These are phyloP conservation scores for Carex sylvatica DNA, from an alignment of 202 grass and related monocot species.

Conservation along the genomic window DNA sequence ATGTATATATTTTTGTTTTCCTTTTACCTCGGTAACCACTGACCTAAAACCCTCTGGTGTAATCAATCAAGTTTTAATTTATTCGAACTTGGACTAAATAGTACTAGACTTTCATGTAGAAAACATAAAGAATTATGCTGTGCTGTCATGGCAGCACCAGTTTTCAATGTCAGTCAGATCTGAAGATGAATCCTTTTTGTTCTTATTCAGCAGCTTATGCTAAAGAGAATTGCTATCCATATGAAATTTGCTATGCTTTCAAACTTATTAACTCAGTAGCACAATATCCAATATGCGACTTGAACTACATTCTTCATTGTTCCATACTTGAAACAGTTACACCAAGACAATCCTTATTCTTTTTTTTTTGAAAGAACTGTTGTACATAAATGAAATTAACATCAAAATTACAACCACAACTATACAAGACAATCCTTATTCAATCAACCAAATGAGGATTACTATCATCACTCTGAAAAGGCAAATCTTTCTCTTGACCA, in stretches of 20 bases:
- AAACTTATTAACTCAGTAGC: background rate
- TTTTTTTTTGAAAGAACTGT: no score
- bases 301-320: background rate
- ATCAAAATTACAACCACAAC: no score
- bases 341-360: background rate
- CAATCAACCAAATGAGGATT: constrained; percentile 27
- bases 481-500: constrained; percentile 43
- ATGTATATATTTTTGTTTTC: constrained; percentile 8
- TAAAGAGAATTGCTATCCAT: background rate
- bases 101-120: background rate
- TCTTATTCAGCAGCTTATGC: background rate
- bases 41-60: background rate
- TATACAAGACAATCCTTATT: background rate
- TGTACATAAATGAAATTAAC: no score
- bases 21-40: constrained; percentile 10
- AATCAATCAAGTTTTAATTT: constrained; percentile 10
- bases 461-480: constrained; percentile 36
- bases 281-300: background rate
- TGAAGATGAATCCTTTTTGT: background rate
- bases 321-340: background rate
- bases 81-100: background rate
- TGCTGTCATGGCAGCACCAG: background rate
- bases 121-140: background rate
- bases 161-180: background rate
- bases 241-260: background rate